phyloP scores from a whole-genome alignment of 2,329 filamentous ascomycete species.

The Monosporascus sp. region DNA sequence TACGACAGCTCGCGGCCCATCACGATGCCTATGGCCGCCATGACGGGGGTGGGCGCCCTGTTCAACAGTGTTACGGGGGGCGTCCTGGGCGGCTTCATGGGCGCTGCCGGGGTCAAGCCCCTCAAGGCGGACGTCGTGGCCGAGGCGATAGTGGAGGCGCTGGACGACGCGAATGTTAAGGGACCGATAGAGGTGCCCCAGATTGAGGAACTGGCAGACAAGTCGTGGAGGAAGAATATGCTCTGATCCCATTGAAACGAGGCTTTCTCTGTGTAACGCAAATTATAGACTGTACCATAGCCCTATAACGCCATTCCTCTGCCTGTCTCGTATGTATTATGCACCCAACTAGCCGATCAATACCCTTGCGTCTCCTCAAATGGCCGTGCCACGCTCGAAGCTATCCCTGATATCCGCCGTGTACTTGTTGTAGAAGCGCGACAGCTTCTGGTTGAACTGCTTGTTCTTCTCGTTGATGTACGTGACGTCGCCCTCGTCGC shows the following conservation, averaged over 20 bases:
- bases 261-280: conserved; percentile 1
- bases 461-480: conserved; percentile 99
- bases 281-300: conserved; percentile 2
- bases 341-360: background rate
- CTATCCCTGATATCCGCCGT: conserved; percentile 94
- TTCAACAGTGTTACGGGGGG: conserved; percentile 76
- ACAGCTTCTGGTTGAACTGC: conserved; percentile 97
- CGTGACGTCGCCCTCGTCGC: conserved; percentile 86
- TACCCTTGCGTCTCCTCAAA: conserved; percentile 44
- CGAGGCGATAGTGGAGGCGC: conserved; percentile 82
- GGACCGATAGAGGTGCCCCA: conserved; percentile 73
- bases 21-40: conserved; percentile 77
- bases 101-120: conserved; percentile 78
- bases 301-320: background rate
- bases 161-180: conserved; percentile 65
- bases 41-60: conserved; percentile 66
- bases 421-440: conserved; percentile 97
- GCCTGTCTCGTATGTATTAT: background rate
- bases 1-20: conserved; percentile 79
- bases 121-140: conserved; percentile 82
- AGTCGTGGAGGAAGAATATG: conserved; percentile 88
- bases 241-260: conserved; percentile 44
- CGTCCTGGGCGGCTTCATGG: conserved; percentile 69
- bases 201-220: conserved; percentile 76
- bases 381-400: conserved; percentile 95